Conservation (phyloP, 768 basidiomycete genomes). For the Roridomyces roridus region DNA sequence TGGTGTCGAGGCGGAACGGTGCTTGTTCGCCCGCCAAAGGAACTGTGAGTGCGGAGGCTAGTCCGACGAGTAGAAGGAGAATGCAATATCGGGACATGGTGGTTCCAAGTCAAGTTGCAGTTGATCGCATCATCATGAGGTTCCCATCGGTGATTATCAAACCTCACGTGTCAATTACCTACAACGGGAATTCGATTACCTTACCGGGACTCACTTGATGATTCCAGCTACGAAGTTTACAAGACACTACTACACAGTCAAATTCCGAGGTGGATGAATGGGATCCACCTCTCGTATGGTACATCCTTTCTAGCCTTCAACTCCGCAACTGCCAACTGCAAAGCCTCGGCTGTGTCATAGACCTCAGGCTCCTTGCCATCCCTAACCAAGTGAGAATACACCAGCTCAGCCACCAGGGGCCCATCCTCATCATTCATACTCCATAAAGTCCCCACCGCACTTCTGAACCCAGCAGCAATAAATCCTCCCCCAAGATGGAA, state of each 20-base stretch:
- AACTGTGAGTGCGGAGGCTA: constrained; percentile 5
- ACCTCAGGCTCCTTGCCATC: neutral
- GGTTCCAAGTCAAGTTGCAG: neutral
- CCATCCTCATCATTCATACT: neutral
- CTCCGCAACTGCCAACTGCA: neutral
- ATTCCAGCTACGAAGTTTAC: too few relatives aligned
- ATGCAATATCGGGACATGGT: constrained; percentile 1
- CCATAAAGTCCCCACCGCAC: neutral
- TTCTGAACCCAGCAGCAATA: neutral
- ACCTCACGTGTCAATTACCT: too few relatives aligned
- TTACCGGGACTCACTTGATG: too few relatives aligned
- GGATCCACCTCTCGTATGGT: neutral
- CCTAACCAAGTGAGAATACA: neutral
- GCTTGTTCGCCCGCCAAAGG: neutral
- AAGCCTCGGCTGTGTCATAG: neutral
- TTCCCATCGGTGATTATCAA: neutral
- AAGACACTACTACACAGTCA: neutral
- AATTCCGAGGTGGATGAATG: too few relatives aligned
- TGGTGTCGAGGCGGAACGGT: neutral
- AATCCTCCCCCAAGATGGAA: too few relatives aligned
- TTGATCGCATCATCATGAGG: too few relatives aligned
- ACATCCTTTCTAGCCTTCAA: neutral
- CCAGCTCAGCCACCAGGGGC: neutral
- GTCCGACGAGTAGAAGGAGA: neutral
- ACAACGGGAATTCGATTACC: too few relatives aligned